These are phyloP conservation scores for Phaeosphaeria sp. DNA, from an alignment of 2,329 filamentous ascomycete genomes.

Conservation along the genomic window DNA sequence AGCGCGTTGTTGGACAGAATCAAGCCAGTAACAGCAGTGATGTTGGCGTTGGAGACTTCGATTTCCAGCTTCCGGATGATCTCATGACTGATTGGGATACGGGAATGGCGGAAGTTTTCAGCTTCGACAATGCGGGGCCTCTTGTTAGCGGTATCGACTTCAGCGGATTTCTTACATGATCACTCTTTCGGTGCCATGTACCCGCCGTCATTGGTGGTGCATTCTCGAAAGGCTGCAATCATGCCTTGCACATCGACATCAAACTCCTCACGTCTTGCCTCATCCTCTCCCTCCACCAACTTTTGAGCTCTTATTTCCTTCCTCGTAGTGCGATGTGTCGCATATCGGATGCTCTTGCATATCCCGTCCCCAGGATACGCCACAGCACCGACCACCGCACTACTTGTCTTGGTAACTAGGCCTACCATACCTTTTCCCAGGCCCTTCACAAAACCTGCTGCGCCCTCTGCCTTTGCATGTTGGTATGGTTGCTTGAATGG, in stretches of 20 bases:
- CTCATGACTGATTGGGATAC: slow-evolving; percentile 25
- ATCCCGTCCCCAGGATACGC: slow-evolving; percentile 24
- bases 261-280: not conserved
- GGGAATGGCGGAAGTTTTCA: slow-evolving; percentile 24
- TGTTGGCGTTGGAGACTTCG: slow-evolving; percentile 4
- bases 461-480: not conserved
- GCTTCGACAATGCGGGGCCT: slow-evolving; percentile 1
- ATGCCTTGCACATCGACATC: slow-evolving; percentile 6
- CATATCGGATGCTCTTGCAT: slow-evolving; percentile 18
- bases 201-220: not conserved
- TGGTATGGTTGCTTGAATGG: not conserved
- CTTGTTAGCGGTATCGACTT: not conserved
- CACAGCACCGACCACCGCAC: slow-evolving; percentile 12
- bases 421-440: not conserved
- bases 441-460: not conserved
- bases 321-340: slow-evolving; percentile 8
- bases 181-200: too few relatives aligned
- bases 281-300: slow-evolving; percentile 11
- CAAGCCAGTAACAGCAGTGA: slow-evolving; percentile 6
- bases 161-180: not conserved
- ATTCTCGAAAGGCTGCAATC: slow-evolving; percentile 4
- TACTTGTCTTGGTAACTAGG: slow-evolving; percentile 2
- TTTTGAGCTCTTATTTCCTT: slow-evolving; percentile 9
- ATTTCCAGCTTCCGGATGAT: slow-evolving; percentile 16
- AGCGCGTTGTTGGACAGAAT: slow-evolving; percentile 8